Evolutionary conservation across 2,329 filamentous ascomycete genomes (phyloP).

Genomic region (Didymella keratinophila): DNA sequence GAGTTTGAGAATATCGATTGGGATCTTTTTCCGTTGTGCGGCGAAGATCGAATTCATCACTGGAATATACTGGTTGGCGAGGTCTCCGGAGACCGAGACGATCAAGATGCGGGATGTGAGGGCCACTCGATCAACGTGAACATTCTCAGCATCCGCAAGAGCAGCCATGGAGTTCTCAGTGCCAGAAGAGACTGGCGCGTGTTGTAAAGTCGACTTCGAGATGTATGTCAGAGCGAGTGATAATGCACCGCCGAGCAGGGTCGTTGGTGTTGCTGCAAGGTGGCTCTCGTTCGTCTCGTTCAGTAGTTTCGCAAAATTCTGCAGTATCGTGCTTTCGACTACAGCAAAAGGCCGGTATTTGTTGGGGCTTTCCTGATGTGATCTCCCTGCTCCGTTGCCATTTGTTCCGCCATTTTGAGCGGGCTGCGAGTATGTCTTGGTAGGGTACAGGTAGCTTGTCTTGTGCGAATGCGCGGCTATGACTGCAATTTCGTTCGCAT

Average conservation of each 20-base stretch:
- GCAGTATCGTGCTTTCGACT: conserved; percentile 81
- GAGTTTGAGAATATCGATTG: conserved; percentile 90
- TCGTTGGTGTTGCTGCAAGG: conserved; percentile 74
- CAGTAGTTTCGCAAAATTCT: conserved; percentile 77
- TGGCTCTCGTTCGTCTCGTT: conserved; percentile 68
- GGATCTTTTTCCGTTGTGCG: conserved; percentile 84
- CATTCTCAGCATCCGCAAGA: conserved; percentile 50
- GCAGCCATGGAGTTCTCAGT: conserved; percentile 58
- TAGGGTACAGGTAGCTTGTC: conserved; percentile 89
- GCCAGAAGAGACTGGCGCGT: conserved; percentile 48
- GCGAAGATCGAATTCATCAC: conserved; percentile 99
- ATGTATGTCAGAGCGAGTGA: conserved; percentile 90
- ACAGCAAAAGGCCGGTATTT: conserved; percentile 93
- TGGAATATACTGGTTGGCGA: conserved; percentile 90
- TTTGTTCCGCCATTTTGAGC: conserved; percentile 32
- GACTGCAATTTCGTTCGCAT: conserved; percentile 89
- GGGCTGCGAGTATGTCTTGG: conserved; percentile 44
- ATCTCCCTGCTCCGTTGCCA: conserved; percentile 32
- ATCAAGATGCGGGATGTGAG: conserved; percentile 86
- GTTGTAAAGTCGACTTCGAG: conserved; percentile 75
- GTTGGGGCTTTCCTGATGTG: conserved; percentile 66
- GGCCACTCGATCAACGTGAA: conserved; percentile 52
- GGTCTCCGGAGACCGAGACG: conserved; percentile 86
- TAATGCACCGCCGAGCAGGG: conserved; percentile 88
- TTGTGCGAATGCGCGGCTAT: conserved; percentile 88